Base-by-base conservation (phyloP, 1,284 basidiomycete genomes). In the Rhodotorula glutinis region DNA sequence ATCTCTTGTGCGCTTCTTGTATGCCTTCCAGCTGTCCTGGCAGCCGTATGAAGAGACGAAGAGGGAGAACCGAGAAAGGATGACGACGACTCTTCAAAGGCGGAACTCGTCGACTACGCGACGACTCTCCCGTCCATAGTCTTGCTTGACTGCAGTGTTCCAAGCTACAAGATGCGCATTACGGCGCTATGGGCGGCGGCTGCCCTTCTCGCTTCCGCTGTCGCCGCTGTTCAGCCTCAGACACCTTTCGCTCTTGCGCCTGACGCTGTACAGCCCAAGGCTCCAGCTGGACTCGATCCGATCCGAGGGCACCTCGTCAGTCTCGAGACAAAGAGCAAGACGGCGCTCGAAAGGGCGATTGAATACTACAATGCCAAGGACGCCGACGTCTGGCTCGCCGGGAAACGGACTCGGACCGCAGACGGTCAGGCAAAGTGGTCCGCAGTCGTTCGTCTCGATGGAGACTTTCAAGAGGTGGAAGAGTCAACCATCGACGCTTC, bases 361-460 rank as follows among this genome's bases (percentile, higher is more conserved):
- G 3, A 19, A 1, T 23, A 10, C 16, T 38, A 57, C 3, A 27
- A 57, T 11, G 25, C 30, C 16, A 27, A n/a, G 27, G 49, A 52
- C 27, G 2, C 14, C 13, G 61, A 62, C 54, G 27, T 62, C 54
- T 57, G 54, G 54, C 57, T 52, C 47, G 55, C 61, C 3, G 54
- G 61, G 2, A 41, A 29, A 23, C 54, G 61, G 10, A 30, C 33
- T 38, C 33, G n/a, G 3, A 19, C 23, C n/a, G 14, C 3, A 13
- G n/a, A 23, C 27, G 8, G 23, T 2, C 56, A 47, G 23, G 9
- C n/a, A 21, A n/a, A 21, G n/a, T 47, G 46, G 46, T n/a, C 21
- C 19, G 30, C 44, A 2, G 16, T 58, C 29, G 46, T 25, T 21
- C 33, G 46, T 11, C 33, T 38, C 33, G 33, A 38, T 11, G 33